Base-by-base conservation (phyloP, 2,329 filamentous ascomycete species). In the Coniochaeta pulveracea region DNA sequence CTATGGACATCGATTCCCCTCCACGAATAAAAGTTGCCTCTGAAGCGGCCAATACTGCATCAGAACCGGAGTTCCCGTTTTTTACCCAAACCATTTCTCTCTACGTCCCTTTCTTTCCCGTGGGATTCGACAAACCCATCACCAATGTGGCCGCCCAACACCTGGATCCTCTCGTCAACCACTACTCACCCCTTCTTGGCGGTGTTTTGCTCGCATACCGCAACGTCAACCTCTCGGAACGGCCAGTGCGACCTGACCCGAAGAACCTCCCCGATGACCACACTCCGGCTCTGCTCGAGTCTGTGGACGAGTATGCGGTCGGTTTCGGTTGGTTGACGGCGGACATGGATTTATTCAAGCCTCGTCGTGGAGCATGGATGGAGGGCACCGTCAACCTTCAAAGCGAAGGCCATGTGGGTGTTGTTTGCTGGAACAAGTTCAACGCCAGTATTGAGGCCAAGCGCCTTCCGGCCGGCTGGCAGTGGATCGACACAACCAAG, bases 341-440 rank as follows among this genome's bases (percentile, higher is more conserved):
- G 1, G 85, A 93, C 15, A 81, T 94, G 40, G 66, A 93, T 27
- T 61, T 96, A 12, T 93, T 94, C 52, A 72, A 80, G 19, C 89
- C 91, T 0, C 64, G 69, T 34, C 72, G 73, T 28, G 83, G 84
- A 22, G 74, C 77, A 7, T 76, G 71, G 56, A 70, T 96, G 50
- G 79, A 88, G 43, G 91, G 85, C 9, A 78, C 70, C 44, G 72
- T 95, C 36, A 91, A 89, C 47, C 65, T 95, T 19, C 85, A 93
- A 51, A 89, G 81, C 30, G 84, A 91, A 45, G 85, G 85, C 6
- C 85, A 95, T 50, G 69, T 98, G 6, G 88, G 89, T 14, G 72
- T 95, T 3, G 76, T 93, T 9, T 91, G 85, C 54, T 88, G 85
- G 59, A 89, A 89, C 54, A 75, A 85, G 43, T 96, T 96, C 66